phyloP scores from a whole-genome alignment of 208 protist species.

The Porcisia hertigi region DNA sequence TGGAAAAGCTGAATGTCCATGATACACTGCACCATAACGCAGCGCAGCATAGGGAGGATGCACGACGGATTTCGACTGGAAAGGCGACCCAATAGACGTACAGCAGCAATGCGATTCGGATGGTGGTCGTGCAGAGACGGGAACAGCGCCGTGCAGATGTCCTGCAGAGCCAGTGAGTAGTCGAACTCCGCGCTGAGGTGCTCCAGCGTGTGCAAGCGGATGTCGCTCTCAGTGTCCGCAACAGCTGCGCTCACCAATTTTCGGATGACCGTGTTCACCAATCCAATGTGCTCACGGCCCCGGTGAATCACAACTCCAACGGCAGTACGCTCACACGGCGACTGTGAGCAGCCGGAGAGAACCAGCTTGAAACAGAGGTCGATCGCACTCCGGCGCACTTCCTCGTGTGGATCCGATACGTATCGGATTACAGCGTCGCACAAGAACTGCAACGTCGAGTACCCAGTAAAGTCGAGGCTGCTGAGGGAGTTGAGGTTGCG shows the following conservation, averaged over 20 bases:
- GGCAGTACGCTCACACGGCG: conserved; percentile 67
- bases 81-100: conserved; percentile 82
- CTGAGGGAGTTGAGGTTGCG: conserved; percentile 68
- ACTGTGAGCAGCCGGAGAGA: conserved; percentile 77
- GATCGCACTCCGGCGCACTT: conserved; percentile 85
- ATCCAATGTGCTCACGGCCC: conserved; percentile 77
- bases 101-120: conserved; percentile 79
- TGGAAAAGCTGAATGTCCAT: conserved; percentile 83
- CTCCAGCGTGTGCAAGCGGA: conserved; percentile 84
- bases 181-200: conserved; percentile 76
- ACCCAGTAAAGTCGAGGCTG: conserved; percentile 85
- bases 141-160: conserved; percentile 68
- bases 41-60: conserved; percentile 80
- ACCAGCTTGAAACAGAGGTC: conserved; percentile 90
- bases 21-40: conserved; percentile 86
- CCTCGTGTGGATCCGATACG: conserved; percentile 80
- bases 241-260: conserved; percentile 87
- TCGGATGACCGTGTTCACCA: conserved; percentile 77
- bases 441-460: conserved; percentile 87
- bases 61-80: conserved; percentile 77
- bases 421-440: conserved; percentile 81
- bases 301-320: conserved; percentile 78
- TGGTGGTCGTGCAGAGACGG: conserved; percentile 88
- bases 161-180: conserved; percentile 75
- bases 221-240: conserved; percentile 87